These are phyloP conservation scores for Kurtzmaniella natalensis DNA, from an alignment of 1,139 yeast species.

Conservation along the genomic window DNA sequence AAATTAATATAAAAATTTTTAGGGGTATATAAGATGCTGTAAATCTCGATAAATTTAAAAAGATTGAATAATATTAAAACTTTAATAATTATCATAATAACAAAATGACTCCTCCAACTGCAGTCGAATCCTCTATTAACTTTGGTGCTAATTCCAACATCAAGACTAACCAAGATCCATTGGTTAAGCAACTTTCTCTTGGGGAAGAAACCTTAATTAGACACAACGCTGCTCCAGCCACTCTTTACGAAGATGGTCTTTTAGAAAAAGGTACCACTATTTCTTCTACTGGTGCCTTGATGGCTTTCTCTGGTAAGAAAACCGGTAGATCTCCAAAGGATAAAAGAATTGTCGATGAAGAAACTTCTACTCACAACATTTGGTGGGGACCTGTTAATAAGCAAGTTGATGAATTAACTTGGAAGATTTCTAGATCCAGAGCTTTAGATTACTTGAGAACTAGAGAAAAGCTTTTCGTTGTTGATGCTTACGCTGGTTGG, in stretches of 20 bases:
- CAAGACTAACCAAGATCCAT: constrained; percentile 39
- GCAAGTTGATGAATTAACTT: constrained; percentile 89
- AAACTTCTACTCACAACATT: constrained; percentile 72
- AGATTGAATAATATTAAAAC: background rate
- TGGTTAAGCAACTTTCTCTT: constrained; percentile 41
- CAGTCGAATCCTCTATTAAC: constrained; percentile 44
- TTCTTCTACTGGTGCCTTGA: constrained; percentile 89
- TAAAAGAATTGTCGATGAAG: constrained; percentile 96
- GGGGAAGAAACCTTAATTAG: constrained; percentile 50
- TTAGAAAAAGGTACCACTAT: constrained; percentile 89
- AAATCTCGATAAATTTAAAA: constrained; percentile 4
- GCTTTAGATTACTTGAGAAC: constrained; percentile 97
- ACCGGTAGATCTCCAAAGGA: constrained; percentile 99
- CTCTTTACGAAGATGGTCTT: constrained; percentile 91
- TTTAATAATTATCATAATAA: background rate
- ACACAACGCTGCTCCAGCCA: constrained; percentile 93
- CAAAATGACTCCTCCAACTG: constrained; percentile 44
- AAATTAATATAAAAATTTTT: background rate
- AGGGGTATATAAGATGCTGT: constrained; percentile 3
- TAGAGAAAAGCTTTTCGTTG: constrained; percentile 88
- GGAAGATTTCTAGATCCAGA: constrained; percentile 95
- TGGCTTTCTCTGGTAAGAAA: constrained; percentile 93
- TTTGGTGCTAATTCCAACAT: constrained; percentile 42
- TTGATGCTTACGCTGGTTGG: constrained; percentile 99
- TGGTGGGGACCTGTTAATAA: constrained; percentile 99